Evolutionary conservation across 2,329 filamentous ascomycete genomes (phyloP), one percentile per base, ranked within the genome.

Genomic region (Colletotrichum lentis): DNA sequence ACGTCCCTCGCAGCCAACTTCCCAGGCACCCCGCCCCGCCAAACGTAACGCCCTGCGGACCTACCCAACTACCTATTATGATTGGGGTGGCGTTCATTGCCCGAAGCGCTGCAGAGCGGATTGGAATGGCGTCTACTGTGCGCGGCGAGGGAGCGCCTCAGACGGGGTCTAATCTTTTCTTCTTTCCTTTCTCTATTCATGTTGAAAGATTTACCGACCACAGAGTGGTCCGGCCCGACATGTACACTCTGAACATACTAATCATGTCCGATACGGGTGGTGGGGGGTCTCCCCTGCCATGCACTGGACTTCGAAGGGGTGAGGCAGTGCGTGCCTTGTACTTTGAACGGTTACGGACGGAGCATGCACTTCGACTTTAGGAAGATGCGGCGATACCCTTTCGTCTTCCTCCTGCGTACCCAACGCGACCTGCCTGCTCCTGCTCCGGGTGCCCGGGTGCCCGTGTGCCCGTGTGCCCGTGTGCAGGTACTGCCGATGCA

Each of bases 81-180:
- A 59, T 49, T 63, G 52, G 47, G 43, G 47, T 67, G 60, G 64
- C 64, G 60, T 46, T 47, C 60, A 57, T 27, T 64, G 46, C 55
- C 52, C 16, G 47, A 47, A 64, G 53, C 53, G 64, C 39, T 39
- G 8, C 20, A 60, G 39, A 56, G 49, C 41, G 54, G 61, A 59
- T 54, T 67, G 35, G 54, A 22, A 47, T 55, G 47, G 61, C 49
- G 61, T 47, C 35, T n/a, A 54, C 61, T 2, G 24, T 56, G 55
- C 18, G 65, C 31, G 57, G 47, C 41, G 60, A 67, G 54, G 54
- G 60, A 64, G 54, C 62, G 55, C 59, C 54, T 64, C 49, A 27
- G 65, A 65, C 55, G 47, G 55, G 14, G 35, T 52, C 31, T 60
- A 53, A 49, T 2, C 20, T 37, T n/a, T 11, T 10, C 18, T 18